Base-by-base conservation (phyloP, 345 rosid genomes). In the Diplotaxis tenuifolia region DNA sequence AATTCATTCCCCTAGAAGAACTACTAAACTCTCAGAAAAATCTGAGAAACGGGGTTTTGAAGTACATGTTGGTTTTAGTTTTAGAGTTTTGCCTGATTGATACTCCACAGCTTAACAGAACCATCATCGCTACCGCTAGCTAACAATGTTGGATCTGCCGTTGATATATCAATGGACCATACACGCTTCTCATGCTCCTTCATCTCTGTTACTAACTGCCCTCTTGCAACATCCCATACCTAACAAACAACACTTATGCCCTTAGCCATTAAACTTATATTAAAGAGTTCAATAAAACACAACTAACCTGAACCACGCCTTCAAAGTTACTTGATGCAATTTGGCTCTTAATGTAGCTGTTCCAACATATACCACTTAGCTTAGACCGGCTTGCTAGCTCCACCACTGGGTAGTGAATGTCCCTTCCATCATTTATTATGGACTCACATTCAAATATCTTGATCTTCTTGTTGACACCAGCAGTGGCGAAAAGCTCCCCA, bases 11-110 rank as follows among this genome's bases (percentile, higher is more conserved):
- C n/a, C n/a, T n/a, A n/a, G n/a, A n/a, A n/a, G n/a, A n/a, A n/a
- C n/a, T n/a, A n/a, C n/a, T n/a, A n/a, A n/a, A n/a, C n/a, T n/a
- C n/a, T n/a, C n/a, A n/a, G n/a, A n/a, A n/a, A n/a, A n/a, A n/a
- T n/a, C n/a, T n/a, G n/a, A n/a, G n/a, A n/a, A n/a, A n/a, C n/a
- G n/a, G n/a, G n/a, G n/a, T n/a, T n/a, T n/a, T n/a, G n/a, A n/a
- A n/a, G n/a, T n/a, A n/a, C n/a, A n/a, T n/a, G n/a, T n/a, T n/a
- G n/a, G n/a, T n/a, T n/a, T n/a, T n/a, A n/a, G n/a, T n/a, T n/a
- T n/a, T n/a, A n/a, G n/a, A n/a, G n/a, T n/a, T n/a, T n/a, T n/a
- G 96, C 99, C 96, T 95, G 99, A 90, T 95, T 92, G 96, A 95
- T 92, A 82, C 89, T 95, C 99, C 99, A 95, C 70, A 92, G 96